Conservation (phyloP, 140 eudicot species). For the Erigeron philadelphicus region DNA sequence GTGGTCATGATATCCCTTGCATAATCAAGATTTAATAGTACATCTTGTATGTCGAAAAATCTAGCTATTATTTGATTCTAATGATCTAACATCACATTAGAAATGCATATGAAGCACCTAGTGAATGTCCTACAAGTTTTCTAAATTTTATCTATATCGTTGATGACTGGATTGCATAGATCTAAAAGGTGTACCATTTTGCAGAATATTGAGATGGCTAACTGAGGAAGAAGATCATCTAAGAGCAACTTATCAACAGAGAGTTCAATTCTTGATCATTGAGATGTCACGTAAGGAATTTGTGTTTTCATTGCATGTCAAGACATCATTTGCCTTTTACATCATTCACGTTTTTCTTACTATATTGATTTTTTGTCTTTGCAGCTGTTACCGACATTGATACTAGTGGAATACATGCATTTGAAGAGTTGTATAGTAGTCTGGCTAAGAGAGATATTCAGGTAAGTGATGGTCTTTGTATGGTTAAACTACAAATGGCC, state of each 20-base stretch:
- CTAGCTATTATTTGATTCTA: not conserved
- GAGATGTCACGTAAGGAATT: constrained; percentile 81
- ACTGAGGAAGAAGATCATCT: constrained; percentile 54
- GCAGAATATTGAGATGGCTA: constrained; percentile 74
- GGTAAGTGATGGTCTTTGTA: constrained; percentile 26
- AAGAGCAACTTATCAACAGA: constrained; percentile 40
- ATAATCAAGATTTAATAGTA: no score
- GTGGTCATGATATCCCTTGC: no score
- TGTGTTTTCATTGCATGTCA: not conserved
- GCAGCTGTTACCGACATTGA: constrained; percentile 88
- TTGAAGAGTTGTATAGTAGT: constrained; percentile 67
- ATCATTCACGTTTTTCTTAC: not conserved
- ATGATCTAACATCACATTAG: not conserved
- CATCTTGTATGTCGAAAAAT: no score
- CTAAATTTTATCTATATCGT: not conserved
- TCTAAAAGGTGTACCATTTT: constrained; percentile 1
- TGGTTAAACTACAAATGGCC: not conserved
- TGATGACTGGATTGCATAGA: not conserved
- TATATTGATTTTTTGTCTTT: not conserved
- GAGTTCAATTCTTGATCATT: constrained; percentile 52
- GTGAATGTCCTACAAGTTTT: not conserved
- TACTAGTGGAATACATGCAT: constrained; percentile 87
- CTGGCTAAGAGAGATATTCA: constrained; percentile 59
- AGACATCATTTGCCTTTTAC: not conserved
- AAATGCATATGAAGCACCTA: not conserved